Evolutionary conservation across 345 rosid genomes (phyloP), one percentile per base, ranked within the genome.

Genomic region (Passiflora organensis): DNA sequence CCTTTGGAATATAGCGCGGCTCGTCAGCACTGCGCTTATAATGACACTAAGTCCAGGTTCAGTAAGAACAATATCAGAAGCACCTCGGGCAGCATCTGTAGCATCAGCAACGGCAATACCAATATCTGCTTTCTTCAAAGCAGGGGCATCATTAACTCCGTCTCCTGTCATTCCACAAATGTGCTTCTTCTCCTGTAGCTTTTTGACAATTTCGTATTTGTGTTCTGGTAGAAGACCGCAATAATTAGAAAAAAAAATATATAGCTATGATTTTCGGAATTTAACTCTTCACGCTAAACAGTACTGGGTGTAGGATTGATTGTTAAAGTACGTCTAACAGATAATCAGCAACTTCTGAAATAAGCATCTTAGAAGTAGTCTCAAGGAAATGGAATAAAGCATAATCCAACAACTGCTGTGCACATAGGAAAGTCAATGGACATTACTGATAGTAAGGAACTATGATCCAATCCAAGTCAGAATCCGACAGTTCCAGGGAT

Each of bases 41-140:
- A 91, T 87, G 43, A 91, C 97, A 56, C 97, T 91, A 46, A 87
- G 67, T 44, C 97, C 97, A n/a, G 91, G 83, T 71, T 91, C 97
- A 44, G 96, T 87, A 41, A 91, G 95, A 60, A 91, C 97, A 51
- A 91, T 91, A 63, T 91, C 97, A 44, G 97, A 91, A 42, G 96
- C 97, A 25, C 89, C 19, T 70, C 96, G 75, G 32, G 97, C 97
- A 53, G 97, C 97, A 74, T 91, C 97, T 20, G 97, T 91, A 58
- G 97, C 95, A 76, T 87, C 96, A 43, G 84, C 84, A 46, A 91
- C 97, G n/a, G 96, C 97, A 56, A 91, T 87, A 15, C 97, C 97
- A 14, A 91, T 87, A 72, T 91, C 97, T 12, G 97, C 95, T 74
- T 79, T 91, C 78, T 85, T 91, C 56, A 91, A 69, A 56, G 97